phyloP scores from a whole-genome alignment of 2,329 filamentous ascomycete species.

The Epichloe sibirici region DNA sequence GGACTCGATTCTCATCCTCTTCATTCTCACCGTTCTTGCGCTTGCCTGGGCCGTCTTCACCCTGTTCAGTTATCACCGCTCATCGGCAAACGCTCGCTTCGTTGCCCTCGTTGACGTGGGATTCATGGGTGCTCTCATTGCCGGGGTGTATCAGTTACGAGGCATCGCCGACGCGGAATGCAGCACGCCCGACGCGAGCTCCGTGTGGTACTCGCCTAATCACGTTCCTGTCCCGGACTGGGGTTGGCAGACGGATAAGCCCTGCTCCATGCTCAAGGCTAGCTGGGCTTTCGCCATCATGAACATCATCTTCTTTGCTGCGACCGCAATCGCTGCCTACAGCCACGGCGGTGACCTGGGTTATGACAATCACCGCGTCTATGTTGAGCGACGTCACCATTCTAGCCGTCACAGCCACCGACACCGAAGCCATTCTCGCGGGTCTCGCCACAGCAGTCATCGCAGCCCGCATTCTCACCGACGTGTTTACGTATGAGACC shows the following conservation, averaged over 20 bases:
- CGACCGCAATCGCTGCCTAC: conserved; percentile 60
- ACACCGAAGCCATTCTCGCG: conserved; percentile 15
- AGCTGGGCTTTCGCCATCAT: conserved; percentile 84
- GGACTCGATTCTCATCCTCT: conserved; percentile 50
- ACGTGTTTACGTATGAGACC: conserved; percentile 35
- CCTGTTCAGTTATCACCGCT: conserved; percentile 54
- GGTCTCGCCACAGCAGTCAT: conserved; percentile 15
- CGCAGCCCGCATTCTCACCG: conserved; percentile 37
- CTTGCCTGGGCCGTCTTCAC: conserved; percentile 53
- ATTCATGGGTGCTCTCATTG: conserved; percentile 54
- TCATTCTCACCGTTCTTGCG: conserved; percentile 53
- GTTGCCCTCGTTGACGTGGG: conserved; percentile 47
- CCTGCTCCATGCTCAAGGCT: conserved; percentile 86
- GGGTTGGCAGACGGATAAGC: conserved; percentile 52
- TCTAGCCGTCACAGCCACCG: conserved; percentile 29
- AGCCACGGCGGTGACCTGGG: conserved; percentile 41
- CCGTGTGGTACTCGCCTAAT: conserved; percentile 34
- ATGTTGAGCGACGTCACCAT: conserved; percentile 17
- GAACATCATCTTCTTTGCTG: conserved; percentile 68
- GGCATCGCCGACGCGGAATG: conserved; percentile 55
- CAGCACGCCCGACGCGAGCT: conserved; percentile 35
- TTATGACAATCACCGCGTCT: conserved; percentile 20
- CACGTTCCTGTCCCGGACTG: conserved; percentile 46
- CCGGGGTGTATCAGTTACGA: conserved; percentile 46
- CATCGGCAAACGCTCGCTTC: conserved; percentile 46